phyloP scores from a whole-genome alignment of 495 filamentous ascomycete species.

The Penicillium subrubescens region DNA sequence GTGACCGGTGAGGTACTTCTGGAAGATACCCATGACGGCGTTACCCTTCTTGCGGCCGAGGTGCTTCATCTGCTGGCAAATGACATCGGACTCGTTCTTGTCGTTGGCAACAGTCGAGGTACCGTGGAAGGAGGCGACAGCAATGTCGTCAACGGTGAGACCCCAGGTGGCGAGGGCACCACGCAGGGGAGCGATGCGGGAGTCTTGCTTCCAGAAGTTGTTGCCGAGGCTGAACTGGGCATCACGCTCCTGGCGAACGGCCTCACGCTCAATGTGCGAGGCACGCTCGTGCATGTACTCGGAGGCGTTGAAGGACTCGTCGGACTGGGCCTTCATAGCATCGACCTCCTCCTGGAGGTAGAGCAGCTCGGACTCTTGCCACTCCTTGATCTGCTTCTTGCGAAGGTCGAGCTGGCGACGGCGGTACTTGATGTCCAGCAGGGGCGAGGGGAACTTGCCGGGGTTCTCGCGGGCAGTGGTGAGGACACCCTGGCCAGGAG shows the following conservation, averaged over 20 bases:
- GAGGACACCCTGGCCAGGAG: conserved; percentile 93
- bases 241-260: conserved; percentile 86
- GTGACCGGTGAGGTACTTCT: conserved; percentile 98
- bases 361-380: conserved; percentile 92
- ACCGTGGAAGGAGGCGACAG: conserved; percentile 96
- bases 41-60: conserved; percentile 96
- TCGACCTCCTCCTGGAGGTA: conserved; percentile 89
- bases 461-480: conserved; percentile 93
- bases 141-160: conserved; percentile 94
- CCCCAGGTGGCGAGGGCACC: conserved; percentile 97
- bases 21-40: conserved; percentile 95
- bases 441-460: conserved; percentile 89
- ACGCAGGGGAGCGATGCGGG: conserved; percentile 89
- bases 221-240: conserved; percentile 89
- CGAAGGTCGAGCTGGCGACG: conserved; percentile 91
- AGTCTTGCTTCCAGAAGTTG: conserved; percentile 96
- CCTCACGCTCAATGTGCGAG: conserved; percentile 85
- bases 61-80: conserved; percentile 95
- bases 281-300: conserved; percentile 88
- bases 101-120: conserved; percentile 98
- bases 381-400: conserved; percentile 87
- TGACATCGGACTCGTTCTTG: conserved; percentile 98
- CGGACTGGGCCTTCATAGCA: conserved; percentile 81
- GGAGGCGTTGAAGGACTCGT: conserved; percentile 67
- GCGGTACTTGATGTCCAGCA: conserved; percentile 96